A percentile compares a stretch with the other conserved stretches of the same genome.
These are phyloP conservation scores for Biscogniauxia marginata DNA, from an alignment of 2,329 filamentous ascomycete genomes.

Conservation along the genomic window DNA sequence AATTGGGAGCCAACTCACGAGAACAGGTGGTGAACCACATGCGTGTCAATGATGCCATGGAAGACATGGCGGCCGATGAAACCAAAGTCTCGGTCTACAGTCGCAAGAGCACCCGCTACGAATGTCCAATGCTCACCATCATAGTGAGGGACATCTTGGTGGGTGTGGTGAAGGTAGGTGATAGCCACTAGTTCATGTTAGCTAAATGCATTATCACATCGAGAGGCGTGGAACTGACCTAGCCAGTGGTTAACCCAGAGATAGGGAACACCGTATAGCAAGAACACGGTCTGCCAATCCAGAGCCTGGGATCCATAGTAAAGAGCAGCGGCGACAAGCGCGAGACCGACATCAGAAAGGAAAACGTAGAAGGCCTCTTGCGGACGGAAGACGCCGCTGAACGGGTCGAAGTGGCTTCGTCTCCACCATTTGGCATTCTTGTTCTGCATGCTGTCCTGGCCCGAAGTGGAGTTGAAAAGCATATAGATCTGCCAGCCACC, in stretches of 20 bases:
- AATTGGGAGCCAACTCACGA: conserved; percentile 32
- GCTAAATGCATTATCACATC: conserved; percentile 1
- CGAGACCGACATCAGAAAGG: conserved; percentile 60
- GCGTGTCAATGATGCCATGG: conserved; percentile 62
- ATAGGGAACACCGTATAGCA: conserved; percentile 64
- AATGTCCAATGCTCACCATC: conserved; percentile 60
- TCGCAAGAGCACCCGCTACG: conserved; percentile 60
- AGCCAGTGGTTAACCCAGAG: conserved; percentile 72
- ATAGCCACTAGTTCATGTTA: conserved; percentile 57
- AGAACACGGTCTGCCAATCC: conserved; percentile 55
- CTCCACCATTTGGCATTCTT: conserved; percentile 41
- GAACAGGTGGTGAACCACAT: conserved; percentile 56
- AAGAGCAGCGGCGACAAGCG: conserved; percentile 47
- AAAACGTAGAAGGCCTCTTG: conserved; percentile 56
- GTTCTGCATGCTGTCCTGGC: conserved; percentile 47
- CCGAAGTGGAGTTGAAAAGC: conserved; percentile 55
- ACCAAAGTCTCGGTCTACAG: conserved; percentile 63
- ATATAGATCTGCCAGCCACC: conserved; percentile 66
- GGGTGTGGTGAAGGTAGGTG: conserved; percentile 73
- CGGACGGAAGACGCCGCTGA: conserved; percentile 58
- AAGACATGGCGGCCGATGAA: conserved; percentile 65
- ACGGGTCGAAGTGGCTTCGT: conserved; percentile 60
- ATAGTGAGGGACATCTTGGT: conserved; percentile 57
- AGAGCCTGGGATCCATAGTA: conserved; percentile 52
- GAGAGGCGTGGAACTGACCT: conserved; percentile 39